Evolutionary conservation across 129 eudicot species (phyloP), one percentile per base, ranked within the genome.

Genomic region (Escallonia rubra): DNA sequence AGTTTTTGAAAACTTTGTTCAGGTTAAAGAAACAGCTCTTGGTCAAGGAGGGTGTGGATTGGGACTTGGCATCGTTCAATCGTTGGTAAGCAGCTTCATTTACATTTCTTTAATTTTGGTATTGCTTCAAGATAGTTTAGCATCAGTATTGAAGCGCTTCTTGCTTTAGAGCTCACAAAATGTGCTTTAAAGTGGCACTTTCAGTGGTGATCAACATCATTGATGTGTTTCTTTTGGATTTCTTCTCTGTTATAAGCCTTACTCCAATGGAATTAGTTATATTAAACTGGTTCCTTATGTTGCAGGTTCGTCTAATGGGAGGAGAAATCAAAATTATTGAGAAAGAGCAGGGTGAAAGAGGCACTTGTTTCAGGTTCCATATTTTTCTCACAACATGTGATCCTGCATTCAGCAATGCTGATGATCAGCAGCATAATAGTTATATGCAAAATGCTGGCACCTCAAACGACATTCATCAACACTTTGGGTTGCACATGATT

Each of bases 21-120:
- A 84, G 49, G 80, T 83, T 42, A 80, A 73, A 42, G 85, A 76
- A 48, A 73, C 71, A 7, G 75, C 70, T n/a, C 63, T 10, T 57
- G 78, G 72, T 15, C 71, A 66, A 43, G 34, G 34, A 23, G 76
- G 50, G 41, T 69, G 76, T 58, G 89, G 85, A 56, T 62, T 84
- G 23, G 89, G 89, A 23, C 85, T 84, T 10, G 85, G 89, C 39
- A 84, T 84, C 45, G 89, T 84, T 60, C 89, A 84, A 59, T 84
- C 89, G 39, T 63, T 80, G 79, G 88, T 83, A 63, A 44, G 82
- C 50, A 66, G 41, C 10, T 70, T 49, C 3, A 7, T 4, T 49
- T 23, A 8, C 8, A 12, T 60, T 49, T 12, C 34, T 56, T 4
- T 56, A 5, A 9, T 12, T 13, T 56, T 56, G 34, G 34, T 23